Evolutionary conservation across 139 green algal species (phyloP).

Genomic region (Auxenochlorella pyrenoidosa): DNA sequence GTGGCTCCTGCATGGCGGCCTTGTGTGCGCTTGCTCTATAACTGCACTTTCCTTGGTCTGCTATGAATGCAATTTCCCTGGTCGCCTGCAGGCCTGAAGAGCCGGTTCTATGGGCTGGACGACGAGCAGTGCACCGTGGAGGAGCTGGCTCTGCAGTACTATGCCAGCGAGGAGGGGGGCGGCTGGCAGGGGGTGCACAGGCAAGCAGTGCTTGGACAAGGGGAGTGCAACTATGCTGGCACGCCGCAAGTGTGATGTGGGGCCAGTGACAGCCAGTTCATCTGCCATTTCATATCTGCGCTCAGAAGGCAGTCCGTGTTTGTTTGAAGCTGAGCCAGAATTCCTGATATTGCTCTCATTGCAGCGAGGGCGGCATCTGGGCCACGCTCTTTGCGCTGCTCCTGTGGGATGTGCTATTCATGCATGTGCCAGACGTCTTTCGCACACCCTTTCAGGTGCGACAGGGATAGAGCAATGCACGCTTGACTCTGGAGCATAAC

Average conservation of each 20-base stretch:
- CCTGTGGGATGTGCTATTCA: constrained; percentile 79
- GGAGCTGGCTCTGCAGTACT: constrained; percentile 83
- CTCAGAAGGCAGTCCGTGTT: neutral
- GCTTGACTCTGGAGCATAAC: too few relatives aligned
- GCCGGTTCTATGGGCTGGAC: constrained; percentile 52
- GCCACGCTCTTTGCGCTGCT: constrained; percentile 83
- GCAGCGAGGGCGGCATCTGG: constrained; percentile 83
- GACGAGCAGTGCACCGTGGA: constrained; percentile 69
- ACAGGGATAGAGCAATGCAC: too few relatives aligned
- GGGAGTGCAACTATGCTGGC: too few relatives aligned
- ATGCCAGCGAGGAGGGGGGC: constrained; percentile 70
- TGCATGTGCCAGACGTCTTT: constrained; percentile 77
- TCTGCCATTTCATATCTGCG: too few relatives aligned
- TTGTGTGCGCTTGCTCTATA: too few relatives aligned
- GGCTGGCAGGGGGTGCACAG: constrained; percentile 69
- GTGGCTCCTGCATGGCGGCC: too few relatives aligned
- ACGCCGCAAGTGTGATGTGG: too few relatives aligned
- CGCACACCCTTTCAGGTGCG: constrained; percentile 72
- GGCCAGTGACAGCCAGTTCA: too few relatives aligned
- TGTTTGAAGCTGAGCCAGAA: neutral
- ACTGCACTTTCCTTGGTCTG: neutral
- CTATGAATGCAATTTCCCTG: neutral
- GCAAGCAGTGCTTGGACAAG: neutral
- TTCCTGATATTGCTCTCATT: neutral
- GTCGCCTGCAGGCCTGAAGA: constrained; percentile 51